These are phyloP conservation scores for Vinca minor DNA, from an alignment of 257 asterid genomes.

Conservation along the genomic window DNA sequence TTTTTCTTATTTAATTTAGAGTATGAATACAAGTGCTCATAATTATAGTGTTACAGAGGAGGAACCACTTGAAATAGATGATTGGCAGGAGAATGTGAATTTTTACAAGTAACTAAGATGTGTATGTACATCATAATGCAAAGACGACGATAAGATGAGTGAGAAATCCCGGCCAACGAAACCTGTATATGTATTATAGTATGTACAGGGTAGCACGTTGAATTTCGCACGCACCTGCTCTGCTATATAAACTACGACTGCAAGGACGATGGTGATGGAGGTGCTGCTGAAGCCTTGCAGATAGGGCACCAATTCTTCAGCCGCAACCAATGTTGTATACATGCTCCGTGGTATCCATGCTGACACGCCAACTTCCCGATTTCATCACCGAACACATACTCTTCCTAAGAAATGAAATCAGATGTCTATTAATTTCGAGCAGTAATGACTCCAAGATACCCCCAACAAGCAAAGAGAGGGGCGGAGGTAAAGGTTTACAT, in stretches of 20 bases:
- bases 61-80: no score
- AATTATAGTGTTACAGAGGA: no score
- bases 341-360: conserved; percentile 55
- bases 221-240: background rate
- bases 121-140: background rate
- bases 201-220: conserved; percentile 3
- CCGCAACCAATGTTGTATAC: conserved; percentile 69
- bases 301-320: conserved; percentile 91
- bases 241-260: background rate
- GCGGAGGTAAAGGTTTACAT: no score
- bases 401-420: conserved; percentile 52
- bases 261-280: background rate
- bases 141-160: background rate
- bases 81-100: background rate
- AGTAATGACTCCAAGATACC: background rate
- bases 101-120: background rate
- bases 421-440: background rate
- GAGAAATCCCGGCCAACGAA: no score
- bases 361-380: conserved; percentile 60
- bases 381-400: conserved; percentile 59
- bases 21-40: no score
- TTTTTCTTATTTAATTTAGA: no score
- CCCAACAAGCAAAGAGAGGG: no score
- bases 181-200: background rate
- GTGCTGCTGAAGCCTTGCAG: conserved; percentile 63